These are phyloP conservation scores for Smittium mucronatum DNA, from an alignment of 371 early-diverging fungal genomes.

Conservation along the genomic window DNA sequence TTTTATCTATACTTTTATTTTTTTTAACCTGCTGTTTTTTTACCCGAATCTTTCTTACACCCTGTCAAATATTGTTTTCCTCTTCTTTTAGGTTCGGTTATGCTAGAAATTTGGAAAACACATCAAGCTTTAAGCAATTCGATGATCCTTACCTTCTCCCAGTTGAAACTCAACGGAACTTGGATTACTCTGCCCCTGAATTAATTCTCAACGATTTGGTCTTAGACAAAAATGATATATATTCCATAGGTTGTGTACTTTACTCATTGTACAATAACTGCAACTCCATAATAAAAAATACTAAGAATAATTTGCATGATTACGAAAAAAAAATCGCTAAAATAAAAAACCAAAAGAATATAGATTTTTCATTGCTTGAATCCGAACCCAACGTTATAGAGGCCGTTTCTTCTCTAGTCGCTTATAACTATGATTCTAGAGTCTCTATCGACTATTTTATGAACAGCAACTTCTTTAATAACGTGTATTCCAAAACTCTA, in stretches of 20 bases:
- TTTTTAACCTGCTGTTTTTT: background rate
- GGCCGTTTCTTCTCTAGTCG: background rate
- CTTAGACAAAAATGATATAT: conserved; percentile 54
- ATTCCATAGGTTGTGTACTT: conserved; percentile 68
- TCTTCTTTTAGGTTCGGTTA: conserved; percentile 39
- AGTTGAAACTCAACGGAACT: conserved; percentile 45
- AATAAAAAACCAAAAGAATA: background rate
- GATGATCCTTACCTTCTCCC: conserved; percentile 50
- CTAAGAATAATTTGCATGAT: background rate
- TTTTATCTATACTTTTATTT: background rate
- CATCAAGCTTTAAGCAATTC: conserved; percentile 27
- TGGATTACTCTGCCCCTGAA: conserved; percentile 75
- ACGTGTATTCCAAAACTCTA: background rate
- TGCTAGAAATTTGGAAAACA: conserved; percentile 43
- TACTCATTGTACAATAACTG: conserved; percentile 63
- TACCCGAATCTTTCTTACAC: too few species aligned
- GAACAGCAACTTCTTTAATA: background rate
- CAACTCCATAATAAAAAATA: conserved; percentile 35
- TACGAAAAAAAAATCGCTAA: background rate
- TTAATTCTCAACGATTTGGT: conserved; percentile 44
- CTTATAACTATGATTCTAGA: background rate
- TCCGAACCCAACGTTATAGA: background rate
- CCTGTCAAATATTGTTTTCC: too few species aligned
- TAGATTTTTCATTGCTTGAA: background rate
- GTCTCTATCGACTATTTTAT: background rate